These are phyloP conservation scores for Chalaropsis ovoidea DNA, from an alignment of 2,329 filamentous ascomycete species.

Conservation along the genomic window DNA sequence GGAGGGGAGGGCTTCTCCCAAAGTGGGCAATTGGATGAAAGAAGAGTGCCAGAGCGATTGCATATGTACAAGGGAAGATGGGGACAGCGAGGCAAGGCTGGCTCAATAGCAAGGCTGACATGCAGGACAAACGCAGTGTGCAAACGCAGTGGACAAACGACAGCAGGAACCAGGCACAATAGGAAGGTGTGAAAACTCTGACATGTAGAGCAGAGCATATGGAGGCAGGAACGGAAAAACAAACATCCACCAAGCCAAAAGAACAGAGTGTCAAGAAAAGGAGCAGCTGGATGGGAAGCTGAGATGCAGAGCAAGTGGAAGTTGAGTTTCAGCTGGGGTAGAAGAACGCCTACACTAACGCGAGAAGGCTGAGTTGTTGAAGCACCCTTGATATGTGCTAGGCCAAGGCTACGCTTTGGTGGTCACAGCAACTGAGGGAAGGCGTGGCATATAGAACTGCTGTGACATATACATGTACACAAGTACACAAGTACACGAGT, in stretches of 20 bases:
- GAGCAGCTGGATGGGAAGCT: not conserved
- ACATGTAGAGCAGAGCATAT: not conserved
- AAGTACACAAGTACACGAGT: not conserved
- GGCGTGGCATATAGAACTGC: not conserved
- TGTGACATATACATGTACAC: not conserved
- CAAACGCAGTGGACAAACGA: not conserved
- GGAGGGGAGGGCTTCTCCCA: not conserved
- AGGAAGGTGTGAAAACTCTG: conserved; percentile 8
- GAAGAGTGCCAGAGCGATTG: not conserved
- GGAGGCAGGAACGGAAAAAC: not conserved
- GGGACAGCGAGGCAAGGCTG: not conserved
- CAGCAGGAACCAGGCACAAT: not conserved
- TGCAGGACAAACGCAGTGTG: not conserved
- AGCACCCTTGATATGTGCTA: not conserved
- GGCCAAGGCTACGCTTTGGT: not conserved
- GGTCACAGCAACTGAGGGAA: not conserved
- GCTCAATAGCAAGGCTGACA: not conserved
- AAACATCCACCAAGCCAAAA: not conserved
- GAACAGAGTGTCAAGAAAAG: conserved; percentile 10
- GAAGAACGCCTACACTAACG: not conserved
- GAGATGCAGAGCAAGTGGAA: not conserved
- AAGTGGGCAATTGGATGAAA: not conserved
- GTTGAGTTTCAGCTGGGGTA: not conserved
- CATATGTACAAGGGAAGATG: not conserved
- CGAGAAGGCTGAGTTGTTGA: not conserved